Percentiles rank a stretch among this genome's conserved stretches.
Conservation (phyloP, 495 filamentous ascomycete genomes). For the Penicillium subrubescens region DNA sequence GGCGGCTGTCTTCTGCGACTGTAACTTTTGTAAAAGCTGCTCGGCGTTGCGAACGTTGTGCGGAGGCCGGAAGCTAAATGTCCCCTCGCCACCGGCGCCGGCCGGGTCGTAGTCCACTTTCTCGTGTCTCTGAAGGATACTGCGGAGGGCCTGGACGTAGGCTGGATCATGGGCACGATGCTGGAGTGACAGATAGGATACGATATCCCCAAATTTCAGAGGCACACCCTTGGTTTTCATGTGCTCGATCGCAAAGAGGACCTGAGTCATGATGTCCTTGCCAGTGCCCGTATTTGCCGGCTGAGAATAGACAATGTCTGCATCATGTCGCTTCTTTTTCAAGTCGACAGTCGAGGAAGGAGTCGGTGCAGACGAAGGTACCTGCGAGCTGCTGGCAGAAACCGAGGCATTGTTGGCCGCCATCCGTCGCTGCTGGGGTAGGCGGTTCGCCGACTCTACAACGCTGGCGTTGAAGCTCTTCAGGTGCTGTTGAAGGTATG, state of each 20-base stretch:
- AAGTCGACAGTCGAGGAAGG: conserved; percentile 43
- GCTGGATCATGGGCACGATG: conserved; percentile 49
- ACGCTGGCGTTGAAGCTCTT: conserved; percentile 53
- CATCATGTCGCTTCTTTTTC: conserved; percentile 62
- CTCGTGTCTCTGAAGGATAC: conserved; percentile 55
- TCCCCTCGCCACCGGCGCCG: conserved; percentile 61
- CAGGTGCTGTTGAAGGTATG: conserved; percentile 49
- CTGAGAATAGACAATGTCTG: conserved; percentile 71
- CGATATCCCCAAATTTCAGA: conserved; percentile 70
- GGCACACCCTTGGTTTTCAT: conserved; percentile 76
- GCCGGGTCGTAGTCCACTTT: conserved; percentile 71
- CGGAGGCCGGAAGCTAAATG: conserved; percentile 75
- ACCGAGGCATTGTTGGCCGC: conserved; percentile 29
- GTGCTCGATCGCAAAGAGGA: conserved; percentile 79
- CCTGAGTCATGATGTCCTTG: conserved; percentile 77
- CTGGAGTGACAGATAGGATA: conserved; percentile 73
- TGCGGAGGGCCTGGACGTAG: conserved; percentile 47
- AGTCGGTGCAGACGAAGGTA: conserved; percentile 43
- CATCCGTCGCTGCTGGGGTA: conserved; percentile 48
- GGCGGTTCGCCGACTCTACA: conserved; percentile 43
- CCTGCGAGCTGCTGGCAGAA: conserved; percentile 43
- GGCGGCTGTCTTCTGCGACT: conserved; percentile 75
- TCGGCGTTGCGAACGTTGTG: conserved; percentile 75
- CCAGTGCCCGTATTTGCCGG: conserved; percentile 76
- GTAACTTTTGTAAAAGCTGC: conserved; percentile 76